Evolutionary conservation across 192 early-diverging fungal species (phyloP).

Genomic region (Backusella sp.): DNA sequence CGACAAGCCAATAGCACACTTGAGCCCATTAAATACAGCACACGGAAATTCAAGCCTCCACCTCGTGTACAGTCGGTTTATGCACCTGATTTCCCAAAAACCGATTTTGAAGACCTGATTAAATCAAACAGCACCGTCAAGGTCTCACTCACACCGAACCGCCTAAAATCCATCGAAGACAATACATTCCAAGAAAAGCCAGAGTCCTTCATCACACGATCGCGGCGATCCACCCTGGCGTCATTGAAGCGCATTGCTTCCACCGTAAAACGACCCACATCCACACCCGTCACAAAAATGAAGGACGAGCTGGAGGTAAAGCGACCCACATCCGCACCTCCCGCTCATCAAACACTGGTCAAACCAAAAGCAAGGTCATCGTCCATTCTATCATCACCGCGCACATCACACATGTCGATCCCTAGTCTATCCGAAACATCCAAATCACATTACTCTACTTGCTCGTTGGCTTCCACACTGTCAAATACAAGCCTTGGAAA

Average conservation of each 20-base stretch:
- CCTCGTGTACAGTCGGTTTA: slow-evolving; percentile 17
- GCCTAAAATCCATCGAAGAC: slow-evolving; percentile 53
- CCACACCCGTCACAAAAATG: not conserved
- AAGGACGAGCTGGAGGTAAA: not conserved
- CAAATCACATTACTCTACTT: not conserved
- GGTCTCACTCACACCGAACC: slow-evolving; percentile 57
- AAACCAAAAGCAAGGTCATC: not conserved
- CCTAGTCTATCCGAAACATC: not conserved
- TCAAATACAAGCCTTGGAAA: not conserved
- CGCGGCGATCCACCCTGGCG: not conserved
- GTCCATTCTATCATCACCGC: slow-evolving; percentile 18
- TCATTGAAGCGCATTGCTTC: not conserved
- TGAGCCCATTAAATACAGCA: not conserved
- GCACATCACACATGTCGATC: slow-evolving; percentile 5
- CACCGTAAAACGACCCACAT: not conserved
- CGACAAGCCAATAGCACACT: not conserved
- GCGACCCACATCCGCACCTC: not conserved
- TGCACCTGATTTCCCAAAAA: slow-evolving; percentile 42
- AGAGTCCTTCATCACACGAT: not conserved
- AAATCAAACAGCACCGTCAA: slow-evolving; percentile 50
- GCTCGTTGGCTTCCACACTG: not conserved
- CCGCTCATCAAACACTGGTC: not conserved
- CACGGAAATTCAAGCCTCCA: slow-evolving; percentile 11
- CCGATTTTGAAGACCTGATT: slow-evolving; percentile 53
- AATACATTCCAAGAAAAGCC: slow-evolving; percentile 15